phyloP scores from a whole-genome alignment of 495 filamentous ascomycete species.

The Hyaloscypha hepaticicola region DNA sequence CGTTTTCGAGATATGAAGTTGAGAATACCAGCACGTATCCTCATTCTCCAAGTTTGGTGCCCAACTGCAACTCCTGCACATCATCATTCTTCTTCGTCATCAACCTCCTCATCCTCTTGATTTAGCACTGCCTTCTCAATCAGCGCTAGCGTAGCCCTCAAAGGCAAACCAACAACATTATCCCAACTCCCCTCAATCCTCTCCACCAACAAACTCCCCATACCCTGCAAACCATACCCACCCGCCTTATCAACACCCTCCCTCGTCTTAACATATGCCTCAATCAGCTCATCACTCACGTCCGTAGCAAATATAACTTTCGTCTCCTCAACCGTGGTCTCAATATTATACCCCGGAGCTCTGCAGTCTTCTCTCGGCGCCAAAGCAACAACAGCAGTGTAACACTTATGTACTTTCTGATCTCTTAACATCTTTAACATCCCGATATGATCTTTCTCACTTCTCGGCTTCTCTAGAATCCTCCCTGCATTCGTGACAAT shows the following conservation, averaged over 20 bases:
- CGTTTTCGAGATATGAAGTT: too few relatives aligned
- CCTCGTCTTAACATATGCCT: slow-evolving; percentile 83
- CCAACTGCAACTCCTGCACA: neutral
- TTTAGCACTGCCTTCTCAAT: slow-evolving; percentile 77
- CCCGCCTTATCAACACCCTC: slow-evolving; percentile 97
- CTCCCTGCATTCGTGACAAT: slow-evolving; percentile 72
- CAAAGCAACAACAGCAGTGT: slow-evolving; percentile 79
- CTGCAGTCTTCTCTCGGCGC: slow-evolving; percentile 71
- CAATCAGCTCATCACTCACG: slow-evolving; percentile 77
- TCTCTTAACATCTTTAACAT: slow-evolving; percentile 84
- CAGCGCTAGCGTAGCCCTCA: slow-evolving; percentile 74
- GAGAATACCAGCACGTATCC: too few relatives aligned
- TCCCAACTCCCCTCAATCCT: slow-evolving; percentile 85
- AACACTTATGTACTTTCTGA: slow-evolving; percentile 67
- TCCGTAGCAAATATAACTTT: slow-evolving; percentile 72
- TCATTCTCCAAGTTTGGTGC: neutral
- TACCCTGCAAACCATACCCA: slow-evolving; percentile 89
- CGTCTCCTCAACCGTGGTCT: slow-evolving; percentile 84
- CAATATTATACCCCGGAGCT: slow-evolving; percentile 82
- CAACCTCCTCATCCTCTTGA: slow-evolving; percentile 42
- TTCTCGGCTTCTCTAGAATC: slow-evolving; percentile 87
- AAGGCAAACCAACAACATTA: slow-evolving; percentile 93
- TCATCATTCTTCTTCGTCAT: slow-evolving; percentile 33
- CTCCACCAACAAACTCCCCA: slow-evolving; percentile 79
- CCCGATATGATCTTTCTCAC: slow-evolving; percentile 71